Base-by-base conservation (phyloP, 345 rosid genomes). In the Salix suchowensis region DNA sequence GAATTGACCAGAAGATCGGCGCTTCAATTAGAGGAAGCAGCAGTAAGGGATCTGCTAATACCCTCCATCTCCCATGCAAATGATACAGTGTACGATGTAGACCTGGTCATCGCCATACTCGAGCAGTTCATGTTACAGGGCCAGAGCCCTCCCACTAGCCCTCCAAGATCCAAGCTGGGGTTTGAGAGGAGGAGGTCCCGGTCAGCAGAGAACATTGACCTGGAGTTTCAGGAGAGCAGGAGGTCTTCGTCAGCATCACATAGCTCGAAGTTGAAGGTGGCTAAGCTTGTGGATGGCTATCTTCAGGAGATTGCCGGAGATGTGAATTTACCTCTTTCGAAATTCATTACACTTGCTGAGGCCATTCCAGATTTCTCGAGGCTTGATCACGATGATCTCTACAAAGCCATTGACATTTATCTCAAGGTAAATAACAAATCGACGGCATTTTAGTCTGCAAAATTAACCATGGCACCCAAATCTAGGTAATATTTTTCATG, bases 181-280 rank as follows among this genome's bases (percentile, higher is more conserved):
- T 84, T 83, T 14, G 89, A 92, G 84, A 89, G 97, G 88, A 86
- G 97, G 82, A 85, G 98, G 84, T 96, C 99, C 19, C 89, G 99
- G 77, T 96, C 99, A 0, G 94, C 97, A 0, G 97, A 96, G 85
- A 91, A 92, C 77, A 90, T 93, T 18, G 86, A 91, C 78, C 85
- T 89, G 72, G 98, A 90, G 82, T 89, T 92, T 52, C 99, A 93
- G 68, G 97, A 90, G 46, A 92, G 95, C 74, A 88, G 99, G 70
- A 88, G 98, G 81, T 96, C 99, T 18, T 96, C 98, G 83, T 93
- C 98, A 55, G 99, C 97, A 48, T 92, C 98, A 18, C 99, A 96
- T 79, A 85, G 97, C 85, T 87, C 97, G 65, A 96, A 96, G 85
- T 80, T 93, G 77, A 96, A 96, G 84, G 99, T 96, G 11, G 95